Base-by-base conservation (phyloP, 805 yeast species). In the Wickerhamomyces ciferrii region DNA sequence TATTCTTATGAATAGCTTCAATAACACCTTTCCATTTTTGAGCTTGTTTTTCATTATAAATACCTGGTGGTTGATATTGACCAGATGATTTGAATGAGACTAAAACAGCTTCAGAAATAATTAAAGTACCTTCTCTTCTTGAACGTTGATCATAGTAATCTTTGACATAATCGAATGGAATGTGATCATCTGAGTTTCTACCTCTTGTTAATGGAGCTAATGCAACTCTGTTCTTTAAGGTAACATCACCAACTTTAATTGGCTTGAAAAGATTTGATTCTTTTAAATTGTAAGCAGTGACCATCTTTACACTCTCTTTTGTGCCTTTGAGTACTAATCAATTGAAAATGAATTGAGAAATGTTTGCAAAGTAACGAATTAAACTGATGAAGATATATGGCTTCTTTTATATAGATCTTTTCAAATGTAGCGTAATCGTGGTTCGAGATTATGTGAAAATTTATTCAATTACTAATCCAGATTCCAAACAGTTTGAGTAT, bases 81-180 rank as follows among this genome's bases (percentile, higher is more conserved):
- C 74, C 63, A 39, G 80, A 74, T 31, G 67, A 61, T 47, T 63
- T 62, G 0, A 62, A 54, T 10, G 76, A 62, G 7, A 70, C 67
- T 53, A 67, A 70, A 0, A 83, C 71, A 20, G 79, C 87, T 59
- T 83, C 87, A 10, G 81, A 60, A 48, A 78, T 73, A 36, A 81
- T 52, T 54, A 83, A 63, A 20, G 84, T 72, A 19, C 87, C 87
- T 15, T 78, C 76, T 47, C 65, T 61, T 43, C 64, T 58, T 1
- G 86, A 70, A 50, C 85, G 68, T 51, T 77, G 75, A 19, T 59
- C 66, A 56, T 83, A 83, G 59, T 81, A 78, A 46, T 72, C 65
- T n/a, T 63, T 59, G 50, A 71, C 68, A 49, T 75, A 67, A 38
- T 78, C 80, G 4, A 73, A 65, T 14, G 80, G 74, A 31, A 66